These are phyloP conservation scores for Hondaea fermentalgiana DNA, from an alignment of 108 stramenopile genomes.

Conservation along the genomic window DNA sequence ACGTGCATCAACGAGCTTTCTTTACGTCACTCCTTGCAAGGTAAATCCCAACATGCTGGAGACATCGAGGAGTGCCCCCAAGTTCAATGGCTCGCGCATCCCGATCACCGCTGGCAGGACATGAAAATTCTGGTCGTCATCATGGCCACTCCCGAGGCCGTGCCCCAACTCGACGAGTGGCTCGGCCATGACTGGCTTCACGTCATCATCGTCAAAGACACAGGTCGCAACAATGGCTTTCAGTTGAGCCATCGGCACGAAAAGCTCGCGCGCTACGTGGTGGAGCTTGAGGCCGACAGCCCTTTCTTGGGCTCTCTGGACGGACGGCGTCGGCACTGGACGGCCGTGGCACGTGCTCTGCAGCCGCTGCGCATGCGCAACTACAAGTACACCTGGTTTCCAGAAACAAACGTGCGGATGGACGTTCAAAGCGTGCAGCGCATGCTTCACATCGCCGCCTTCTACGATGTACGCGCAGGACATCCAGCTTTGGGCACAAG, in stretches of 20 bases:
- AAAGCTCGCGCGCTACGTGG: neutral
- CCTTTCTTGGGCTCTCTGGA: neutral
- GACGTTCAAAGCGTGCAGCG: neutral
- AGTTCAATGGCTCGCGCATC: neutral
- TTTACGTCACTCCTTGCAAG: neutral
- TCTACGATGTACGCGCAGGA: neutral
- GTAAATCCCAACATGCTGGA: neutral
- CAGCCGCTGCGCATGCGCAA: neutral
- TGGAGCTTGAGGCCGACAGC: neutral
- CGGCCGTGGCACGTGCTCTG: neutral
- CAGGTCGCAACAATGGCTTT: neutral
- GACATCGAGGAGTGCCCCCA: neutral
- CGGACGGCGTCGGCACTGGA: neutral
- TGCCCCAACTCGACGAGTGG: neutral
- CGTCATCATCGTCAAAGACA: neutral
- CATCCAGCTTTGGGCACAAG: neutral
- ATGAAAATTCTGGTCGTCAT: neutral
- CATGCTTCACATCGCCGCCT: neutral
- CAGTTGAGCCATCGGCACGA: neutral
- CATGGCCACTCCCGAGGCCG: neutral
- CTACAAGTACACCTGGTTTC: neutral
- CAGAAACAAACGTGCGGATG: neutral
- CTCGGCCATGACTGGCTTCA: neutral
- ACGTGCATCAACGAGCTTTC: neutral
- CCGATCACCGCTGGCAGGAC: neutral